phyloP scores from a whole-genome alignment of 2,329 filamentous ascomycete species.

The Parascedosporium putredinis region DNA sequence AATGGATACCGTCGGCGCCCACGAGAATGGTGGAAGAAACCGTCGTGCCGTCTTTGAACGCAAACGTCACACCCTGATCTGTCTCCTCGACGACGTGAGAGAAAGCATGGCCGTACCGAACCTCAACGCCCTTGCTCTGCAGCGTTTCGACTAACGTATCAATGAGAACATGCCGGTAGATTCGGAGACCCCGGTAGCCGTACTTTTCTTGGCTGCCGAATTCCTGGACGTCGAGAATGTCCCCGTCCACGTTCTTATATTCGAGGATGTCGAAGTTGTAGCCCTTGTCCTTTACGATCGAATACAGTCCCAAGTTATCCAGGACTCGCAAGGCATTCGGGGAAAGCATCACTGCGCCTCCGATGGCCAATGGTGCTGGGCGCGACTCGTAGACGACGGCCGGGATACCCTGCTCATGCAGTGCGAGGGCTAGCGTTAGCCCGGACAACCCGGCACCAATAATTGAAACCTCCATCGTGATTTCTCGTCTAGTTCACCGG shows the following conservation, averaged over 20 bases:
- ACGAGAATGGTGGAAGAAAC: slow-evolving; percentile 33
- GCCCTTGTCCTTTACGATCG: slow-evolving; percentile 30
- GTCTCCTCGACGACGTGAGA: slow-evolving; percentile 29
- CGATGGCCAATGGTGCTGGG: slow-evolving; percentile 31
- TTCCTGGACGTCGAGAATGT: slow-evolving; percentile 29
- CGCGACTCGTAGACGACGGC: slow-evolving; percentile 42
- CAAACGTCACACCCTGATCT: slow-evolving; percentile 29
- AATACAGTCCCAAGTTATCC: slow-evolving; percentile 37
- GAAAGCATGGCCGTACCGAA: slow-evolving; percentile 39
- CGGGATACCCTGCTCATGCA: slow-evolving; percentile 39
- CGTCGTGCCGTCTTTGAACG: slow-evolving; percentile 34
- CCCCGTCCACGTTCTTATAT: slow-evolving; percentile 27
- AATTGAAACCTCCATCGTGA: slow-evolving; percentile 11
- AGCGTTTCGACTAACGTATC: slow-evolving; percentile 33
- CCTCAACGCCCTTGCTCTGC: slow-evolving; percentile 25
- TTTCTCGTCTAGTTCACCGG: not conserved
- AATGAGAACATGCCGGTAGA: slow-evolving; percentile 43
- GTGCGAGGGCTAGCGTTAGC: slow-evolving; percentile 41
- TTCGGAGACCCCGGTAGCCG: slow-evolving; percentile 41
- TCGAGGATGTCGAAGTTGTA: slow-evolving; percentile 41
- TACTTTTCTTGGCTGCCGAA: slow-evolving; percentile 37
- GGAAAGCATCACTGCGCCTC: slow-evolving; percentile 48
- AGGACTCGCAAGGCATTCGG: slow-evolving; percentile 47
- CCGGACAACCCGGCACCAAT: slow-evolving; percentile 31
- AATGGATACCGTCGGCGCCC: slow-evolving; percentile 52